Evolutionary conservation across 1,284 basidiomycete genomes (phyloP).

Genomic region (Ganoderma meredithae): DNA sequence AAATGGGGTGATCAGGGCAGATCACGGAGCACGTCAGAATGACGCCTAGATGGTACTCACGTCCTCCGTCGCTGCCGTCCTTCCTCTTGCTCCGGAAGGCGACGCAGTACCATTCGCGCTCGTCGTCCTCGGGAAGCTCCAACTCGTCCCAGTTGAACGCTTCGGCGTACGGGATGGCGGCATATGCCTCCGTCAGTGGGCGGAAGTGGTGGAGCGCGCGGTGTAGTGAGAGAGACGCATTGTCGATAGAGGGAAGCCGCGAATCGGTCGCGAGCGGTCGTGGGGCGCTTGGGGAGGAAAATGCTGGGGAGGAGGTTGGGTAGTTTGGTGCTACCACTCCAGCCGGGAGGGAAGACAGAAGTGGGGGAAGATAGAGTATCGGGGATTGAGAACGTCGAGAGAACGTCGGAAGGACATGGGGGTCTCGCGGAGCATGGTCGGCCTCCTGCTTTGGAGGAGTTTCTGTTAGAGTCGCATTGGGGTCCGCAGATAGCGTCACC

Average conservation of each 20-base stretch:
- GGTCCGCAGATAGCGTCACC: neutral
- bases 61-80: conserved; percentile 68
- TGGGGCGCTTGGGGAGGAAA: conserved; percentile 41
- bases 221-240: conserved; percentile 84
- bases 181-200: conserved; percentile 70
- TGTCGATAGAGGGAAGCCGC: conserved; percentile 83
- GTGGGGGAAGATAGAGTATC: conserved; percentile 81
- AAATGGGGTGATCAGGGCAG: neutral
- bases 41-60: conserved; percentile 51
- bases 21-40: conserved; percentile 15
- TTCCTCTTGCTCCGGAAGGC: conserved; percentile 86
- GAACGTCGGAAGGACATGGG: conserved; percentile 68
- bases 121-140: conserved; percentile 67
- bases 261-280: conserved; percentile 69
- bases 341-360: conserved; percentile 75
- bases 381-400: conserved; percentile 50
- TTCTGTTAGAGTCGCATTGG: conserved; percentile 6
- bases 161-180: conserved; percentile 65
- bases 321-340: conserved; percentile 33
- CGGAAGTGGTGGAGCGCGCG: conserved; percentile 82
- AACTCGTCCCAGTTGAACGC: conserved; percentile 92
- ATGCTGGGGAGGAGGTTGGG: conserved; percentile 32
- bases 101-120: conserved; percentile 90
- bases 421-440: conserved; percentile 46
- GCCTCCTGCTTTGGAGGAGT: conserved; percentile 21